A percentile compares a stretch with the other conserved stretches of the same genome.
Conservation (phyloP, 495 filamentous ascomycete genomes). For the Neurospora tetrasperma region DNA sequence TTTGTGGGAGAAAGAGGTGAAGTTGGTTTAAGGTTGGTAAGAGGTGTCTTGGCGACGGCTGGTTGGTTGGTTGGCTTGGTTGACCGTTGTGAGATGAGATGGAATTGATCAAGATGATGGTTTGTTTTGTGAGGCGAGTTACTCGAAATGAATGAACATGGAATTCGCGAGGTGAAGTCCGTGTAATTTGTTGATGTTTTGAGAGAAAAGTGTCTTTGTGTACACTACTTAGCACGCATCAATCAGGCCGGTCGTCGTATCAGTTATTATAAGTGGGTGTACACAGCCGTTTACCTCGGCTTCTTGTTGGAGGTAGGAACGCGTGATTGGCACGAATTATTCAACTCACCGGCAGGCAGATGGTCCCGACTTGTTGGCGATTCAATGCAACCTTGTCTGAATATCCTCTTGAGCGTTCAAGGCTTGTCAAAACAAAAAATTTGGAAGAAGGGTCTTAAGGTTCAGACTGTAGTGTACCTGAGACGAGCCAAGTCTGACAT, state of each 20-base stretch:
- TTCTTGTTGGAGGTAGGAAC: background rate
- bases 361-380: background rate
- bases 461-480: background rate
- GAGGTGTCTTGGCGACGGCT: background rate
- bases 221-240: background rate
- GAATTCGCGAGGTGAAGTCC: background rate
- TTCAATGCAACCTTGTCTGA: background rate
- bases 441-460: background rate
- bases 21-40: background rate
- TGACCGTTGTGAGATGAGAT: background rate
- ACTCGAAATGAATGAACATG: background rate
- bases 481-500: background rate
- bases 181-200: background rate
- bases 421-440: background rate
- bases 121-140: background rate
- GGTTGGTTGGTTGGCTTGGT: background rate
- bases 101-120: background rate
- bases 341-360: background rate
- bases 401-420: background rate
- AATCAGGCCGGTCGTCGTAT: background rate
- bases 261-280: background rate
- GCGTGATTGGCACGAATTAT: background rate
- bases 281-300: background rate
- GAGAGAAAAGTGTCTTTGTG: background rate
- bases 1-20: background rate